Evolutionary conservation across 176 grass and related monocot species (phyloP), one percentile per base, ranked within the genome.

Genomic region (Phragmites australis): DNA sequence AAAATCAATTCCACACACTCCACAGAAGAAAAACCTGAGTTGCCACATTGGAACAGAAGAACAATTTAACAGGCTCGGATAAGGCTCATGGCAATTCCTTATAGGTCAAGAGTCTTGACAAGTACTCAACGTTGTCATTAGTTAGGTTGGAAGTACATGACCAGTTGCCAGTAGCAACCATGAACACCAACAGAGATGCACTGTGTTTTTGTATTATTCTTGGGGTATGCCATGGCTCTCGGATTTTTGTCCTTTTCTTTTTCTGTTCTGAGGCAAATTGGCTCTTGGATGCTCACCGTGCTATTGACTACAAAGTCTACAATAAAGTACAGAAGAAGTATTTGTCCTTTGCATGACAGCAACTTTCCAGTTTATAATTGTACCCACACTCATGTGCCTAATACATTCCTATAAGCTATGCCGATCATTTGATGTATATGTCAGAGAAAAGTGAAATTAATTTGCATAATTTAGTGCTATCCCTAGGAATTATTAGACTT

Each of bases 61-160:
- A 53, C 7, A 74, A 63, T 71, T 79, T 81, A 42, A 48, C 17
- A 67, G 16, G 12, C 27, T 57, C 56, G 73, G 65, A 88, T 72
- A 21, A 77, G 70, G 64, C 70, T 62, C 63, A 27, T 22, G 22
- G 59, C 23, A 72, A 65, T 72, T 72, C 66, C 21, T 88, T 55
- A 21, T 54, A 12, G 30, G 66, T 76, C 45, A 77, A 52, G 44
- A 77, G 18, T 65, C 57, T 65, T 57, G 47, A 43, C 15, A 83
- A 17, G 15, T 65, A 55, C 55, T 78, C 19, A 56, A 66, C 41
- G 27, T 70, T 70, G n/a, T 6, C 9, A 44, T 78, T 40, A 56
- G 85, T 77, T 82, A 72, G 79, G 46, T 82, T 21, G 68, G 50
- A 74, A 65, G 26, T 29, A 73, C 30, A 73, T 79, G 74, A 34